These are phyloP conservation scores for Nakazawaea holstii DNA, from an alignment of 805 yeast species.

Conservation along the genomic window DNA sequence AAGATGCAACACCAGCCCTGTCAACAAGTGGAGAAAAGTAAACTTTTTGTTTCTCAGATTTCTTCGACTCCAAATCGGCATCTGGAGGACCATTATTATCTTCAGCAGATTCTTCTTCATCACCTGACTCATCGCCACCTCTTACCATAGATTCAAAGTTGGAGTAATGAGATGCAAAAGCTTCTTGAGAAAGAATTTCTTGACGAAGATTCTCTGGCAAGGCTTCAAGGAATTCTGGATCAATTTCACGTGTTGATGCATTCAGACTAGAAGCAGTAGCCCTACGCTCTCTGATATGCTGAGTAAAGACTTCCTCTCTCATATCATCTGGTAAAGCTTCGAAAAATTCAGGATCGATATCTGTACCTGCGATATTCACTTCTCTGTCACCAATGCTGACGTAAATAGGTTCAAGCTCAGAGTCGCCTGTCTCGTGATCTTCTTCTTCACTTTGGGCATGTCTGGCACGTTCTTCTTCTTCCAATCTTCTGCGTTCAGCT, in stretches of 20 bases:
- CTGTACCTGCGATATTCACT: slow-evolving; percentile 85
- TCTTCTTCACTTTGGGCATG: slow-evolving; percentile 17
- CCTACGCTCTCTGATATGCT: slow-evolving; percentile 74
- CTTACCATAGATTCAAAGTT: slow-evolving; percentile 12
- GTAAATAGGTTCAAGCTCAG: slow-evolving; percentile 45
- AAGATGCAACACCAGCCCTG: slow-evolving; percentile 65
- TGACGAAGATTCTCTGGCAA: slow-evolving; percentile 64
- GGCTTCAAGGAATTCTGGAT: slow-evolving; percentile 75
- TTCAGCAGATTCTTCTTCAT: slow-evolving; percentile 18
- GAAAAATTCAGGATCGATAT: slow-evolving; percentile 85
- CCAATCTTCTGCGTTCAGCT: slow-evolving; percentile 29
- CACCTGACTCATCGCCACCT: slow-evolving; percentile 12
- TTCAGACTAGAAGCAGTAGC: slow-evolving; percentile 41
- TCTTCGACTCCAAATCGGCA: slow-evolving; percentile 11
- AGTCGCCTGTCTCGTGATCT: slow-evolving; percentile 15
- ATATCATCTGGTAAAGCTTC: slow-evolving; percentile 89
- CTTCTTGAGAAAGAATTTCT: slow-evolving; percentile 56
- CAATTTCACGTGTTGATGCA: slow-evolving; percentile 56
- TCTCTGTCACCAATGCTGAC: slow-evolving; percentile 72
- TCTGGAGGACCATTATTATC: slow-evolving; percentile 1
- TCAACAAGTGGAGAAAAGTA: slow-evolving; percentile 69
- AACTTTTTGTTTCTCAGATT: slow-evolving; percentile 28
- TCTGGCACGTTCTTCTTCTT: slow-evolving; percentile 20
- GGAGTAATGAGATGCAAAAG: slow-evolving; percentile 35
- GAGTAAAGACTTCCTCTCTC: slow-evolving; percentile 87